Conservation (phyloP, 352 stramenopile genomes). For the Phytophthora pluvialis region DNA sequence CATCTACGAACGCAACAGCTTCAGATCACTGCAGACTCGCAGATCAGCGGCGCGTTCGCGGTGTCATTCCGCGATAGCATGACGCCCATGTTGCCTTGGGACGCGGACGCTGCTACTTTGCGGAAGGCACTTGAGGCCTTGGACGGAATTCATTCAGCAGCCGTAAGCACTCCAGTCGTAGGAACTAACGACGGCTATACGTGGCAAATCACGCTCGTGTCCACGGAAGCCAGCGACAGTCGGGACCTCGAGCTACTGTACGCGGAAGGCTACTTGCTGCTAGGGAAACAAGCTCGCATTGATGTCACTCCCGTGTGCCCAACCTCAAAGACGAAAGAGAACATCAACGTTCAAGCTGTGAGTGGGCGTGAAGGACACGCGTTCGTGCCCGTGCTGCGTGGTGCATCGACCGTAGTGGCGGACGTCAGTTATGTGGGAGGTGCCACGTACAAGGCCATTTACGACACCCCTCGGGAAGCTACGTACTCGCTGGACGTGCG, state of each 20-base stretch:
- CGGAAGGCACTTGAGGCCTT: slow-evolving; percentile 71
- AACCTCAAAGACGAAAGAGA: slow-evolving; percentile 44
- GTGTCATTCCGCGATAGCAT: slow-evolving; percentile 71
- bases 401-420: slow-evolving; percentile 55
- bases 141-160: slow-evolving; percentile 73
- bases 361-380: slow-evolving; percentile 65
- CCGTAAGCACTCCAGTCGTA: slow-evolving; percentile 42
- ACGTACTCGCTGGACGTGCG: slow-evolving; percentile 89
- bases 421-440: slow-evolving; percentile 64
- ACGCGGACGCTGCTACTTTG: slow-evolving; percentile 61
- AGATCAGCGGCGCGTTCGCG: slow-evolving; percentile 88
- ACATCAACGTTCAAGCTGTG: slow-evolving; percentile 41
- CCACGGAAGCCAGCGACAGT: slow-evolving; percentile 50
- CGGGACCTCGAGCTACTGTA: slow-evolving; percentile 67
- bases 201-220: slow-evolving; percentile 90
- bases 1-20: slow-evolving; percentile 81
- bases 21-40: slow-evolving; percentile 50
- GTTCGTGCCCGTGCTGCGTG: slow-evolving; percentile 72
- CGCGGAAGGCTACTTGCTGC: slow-evolving; percentile 83
- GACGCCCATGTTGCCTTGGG: slow-evolving; percentile 79
- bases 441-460: slow-evolving; percentile 90
- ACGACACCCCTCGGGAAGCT: slow-evolving; percentile 86
- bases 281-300: slow-evolving; percentile 49
- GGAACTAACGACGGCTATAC: slow-evolving; percentile 66
- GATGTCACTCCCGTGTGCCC: slow-evolving; percentile 55